These are phyloP conservation scores for Inosperma sp. DNA, from an alignment of 768 basidiomycete species.

Conservation along the genomic window DNA sequence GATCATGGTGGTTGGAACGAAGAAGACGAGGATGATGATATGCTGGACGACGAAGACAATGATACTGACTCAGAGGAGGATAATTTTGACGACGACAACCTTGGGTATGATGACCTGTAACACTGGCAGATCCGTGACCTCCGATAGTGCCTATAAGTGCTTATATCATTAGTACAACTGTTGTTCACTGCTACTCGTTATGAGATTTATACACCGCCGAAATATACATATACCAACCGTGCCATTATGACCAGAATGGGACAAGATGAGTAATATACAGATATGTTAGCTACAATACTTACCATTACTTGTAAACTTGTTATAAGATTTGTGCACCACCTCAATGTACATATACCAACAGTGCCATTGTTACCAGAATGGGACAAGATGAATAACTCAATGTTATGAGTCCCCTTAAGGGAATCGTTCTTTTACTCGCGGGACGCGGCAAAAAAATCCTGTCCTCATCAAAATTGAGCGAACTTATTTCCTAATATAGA, in stretches of 20 bases:
- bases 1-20: neutral
- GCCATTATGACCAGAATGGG: neutral
- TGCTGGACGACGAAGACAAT: neutral
- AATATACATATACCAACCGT: constrained; percentile 2
- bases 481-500: no score
- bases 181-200: neutral
- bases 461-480: no score
- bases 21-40: neutral
- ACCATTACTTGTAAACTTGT: no score
- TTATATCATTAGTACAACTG: neutral
- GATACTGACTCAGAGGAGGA: neutral
- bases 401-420: no score
- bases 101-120: constrained; percentile 1
- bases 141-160: neutral
- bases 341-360: no score
- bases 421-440: no score
- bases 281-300: neutral
- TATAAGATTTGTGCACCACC: no score
- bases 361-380: no score
- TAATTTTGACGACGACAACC: neutral
- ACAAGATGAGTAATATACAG: neutral
- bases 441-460: no score
- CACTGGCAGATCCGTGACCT: constrained; percentile 1
- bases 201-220: constrained; percentile 1
- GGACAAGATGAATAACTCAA: no score